Evolutionary conservation across 2,329 filamentous ascomycete genomes (phyloP).

Genomic region (Hymenotorrendiella dingleyae): DNA sequence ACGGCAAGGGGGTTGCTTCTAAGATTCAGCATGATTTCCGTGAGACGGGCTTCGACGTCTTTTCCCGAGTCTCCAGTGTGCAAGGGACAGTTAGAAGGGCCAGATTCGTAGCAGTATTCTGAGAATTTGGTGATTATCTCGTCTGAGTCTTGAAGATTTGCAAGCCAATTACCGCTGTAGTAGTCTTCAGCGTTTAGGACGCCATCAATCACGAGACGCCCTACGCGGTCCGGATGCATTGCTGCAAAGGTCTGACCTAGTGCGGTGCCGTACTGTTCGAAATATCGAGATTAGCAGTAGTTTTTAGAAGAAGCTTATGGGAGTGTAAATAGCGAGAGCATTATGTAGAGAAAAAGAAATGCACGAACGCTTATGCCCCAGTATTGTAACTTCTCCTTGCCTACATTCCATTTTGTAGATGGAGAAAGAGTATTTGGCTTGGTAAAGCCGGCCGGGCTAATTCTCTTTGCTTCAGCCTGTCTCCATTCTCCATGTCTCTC

Average conservation of each 20-base stretch:
- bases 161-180: conserved; percentile 11
- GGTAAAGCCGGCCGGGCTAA: not conserved
- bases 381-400: not conserved
- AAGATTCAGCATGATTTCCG: not conserved
- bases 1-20: not conserved
- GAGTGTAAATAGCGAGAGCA: too few species aligned
- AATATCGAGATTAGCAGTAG: too few species aligned
- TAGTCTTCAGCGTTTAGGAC: conserved; percentile 26
- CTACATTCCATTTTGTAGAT: not conserved
- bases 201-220: conserved; percentile 22
- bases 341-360: too few species aligned
- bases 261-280: conserved; percentile 31
- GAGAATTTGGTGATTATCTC: not conserved
- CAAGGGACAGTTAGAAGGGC: not conserved
- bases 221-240: conserved; percentile 31
- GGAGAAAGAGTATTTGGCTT: not conserved
- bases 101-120: not conserved
- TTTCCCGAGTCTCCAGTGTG: not conserved
- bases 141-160: not conserved
- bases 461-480: not conserved
- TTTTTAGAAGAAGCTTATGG: too few species aligned
- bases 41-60: not conserved
- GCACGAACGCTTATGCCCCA: not conserved
- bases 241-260: conserved; percentile 37
- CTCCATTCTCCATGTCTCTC: not conserved